Percentiles rank a stretch among this genome's conserved stretches.
These are phyloP conservation scores for Solanum hybrid DNA, from an alignment of 305 asterid genomes.

Conservation along the genomic window DNA sequence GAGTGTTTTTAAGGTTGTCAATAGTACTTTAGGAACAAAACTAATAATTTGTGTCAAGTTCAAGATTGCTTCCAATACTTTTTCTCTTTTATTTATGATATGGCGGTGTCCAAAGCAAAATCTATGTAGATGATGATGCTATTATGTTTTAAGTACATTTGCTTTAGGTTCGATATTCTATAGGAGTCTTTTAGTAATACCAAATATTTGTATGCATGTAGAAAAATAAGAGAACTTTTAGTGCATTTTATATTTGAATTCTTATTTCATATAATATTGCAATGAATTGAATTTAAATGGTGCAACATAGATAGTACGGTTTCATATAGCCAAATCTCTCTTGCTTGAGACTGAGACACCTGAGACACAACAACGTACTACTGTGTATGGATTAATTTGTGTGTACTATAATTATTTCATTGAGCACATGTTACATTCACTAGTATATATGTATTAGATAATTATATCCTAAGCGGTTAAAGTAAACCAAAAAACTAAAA, in stretches of 20 bases:
- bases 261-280: neutral
- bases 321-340: neutral
- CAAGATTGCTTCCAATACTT: neutral
- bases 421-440: neutral
- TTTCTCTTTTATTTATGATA: neutral
- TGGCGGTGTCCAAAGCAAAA: neutral
- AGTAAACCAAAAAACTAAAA: neutral
- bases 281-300: neutral
- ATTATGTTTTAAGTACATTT: neutral
- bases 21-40: neutral
- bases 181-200: neutral
- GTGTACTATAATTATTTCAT: neutral
- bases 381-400: neutral
- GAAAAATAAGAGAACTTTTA: neutral
- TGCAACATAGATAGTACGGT: neutral
- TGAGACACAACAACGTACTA: neutral
- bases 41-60: neutral
- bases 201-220: neutral
- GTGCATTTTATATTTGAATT: neutral
- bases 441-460: neutral
- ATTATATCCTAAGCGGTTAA: neutral
- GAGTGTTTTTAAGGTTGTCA: neutral
- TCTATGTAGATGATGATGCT: neutral
- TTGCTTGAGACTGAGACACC: neutral
- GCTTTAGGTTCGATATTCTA: neutral